Percentiles rank a stretch among this genome's conserved stretches.
Evolutionary conservation across 2,329 filamentous ascomycete genomes (phyloP).

Genomic region (Metarhizium brunneum): DNA sequence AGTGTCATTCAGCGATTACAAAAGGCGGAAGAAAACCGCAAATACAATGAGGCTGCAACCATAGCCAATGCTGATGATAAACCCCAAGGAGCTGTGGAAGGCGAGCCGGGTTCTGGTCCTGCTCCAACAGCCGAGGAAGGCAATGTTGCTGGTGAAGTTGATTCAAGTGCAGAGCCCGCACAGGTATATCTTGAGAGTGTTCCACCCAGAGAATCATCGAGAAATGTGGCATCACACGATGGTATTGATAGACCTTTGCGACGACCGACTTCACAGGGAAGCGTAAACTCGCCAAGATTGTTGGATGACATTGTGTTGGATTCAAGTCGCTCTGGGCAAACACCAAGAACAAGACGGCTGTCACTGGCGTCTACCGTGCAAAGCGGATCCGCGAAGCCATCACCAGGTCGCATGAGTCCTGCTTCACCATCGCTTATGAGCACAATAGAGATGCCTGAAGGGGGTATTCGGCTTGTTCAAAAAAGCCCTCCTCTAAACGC

Average conservation of each 20-base stretch:
- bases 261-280: neutral
- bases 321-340: neutral
- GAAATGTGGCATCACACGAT: constrained; percentile 1
- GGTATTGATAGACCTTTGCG: neutral
- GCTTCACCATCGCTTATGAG: neutral
- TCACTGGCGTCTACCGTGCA: neutral
- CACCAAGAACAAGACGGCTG: neutral
- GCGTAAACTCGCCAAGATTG: neutral
- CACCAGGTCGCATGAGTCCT: neutral
- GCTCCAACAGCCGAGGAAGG: neutral
- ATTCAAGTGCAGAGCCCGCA: neutral
- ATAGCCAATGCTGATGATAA: neutral
- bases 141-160: neutral
- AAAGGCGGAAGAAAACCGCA: neutral
- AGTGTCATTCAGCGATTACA: constrained; percentile 1
- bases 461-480: constrained; percentile 4
- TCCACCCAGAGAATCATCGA: constrained; percentile 12
- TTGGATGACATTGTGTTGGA: neutral
- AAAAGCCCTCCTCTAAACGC: neutral
- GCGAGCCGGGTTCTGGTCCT: neutral
- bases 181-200: constrained; percentile 8
- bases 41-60: neutral
- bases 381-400: neutral
- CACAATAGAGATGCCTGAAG: neutral
- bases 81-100: neutral